Evolutionary conservation across 2,329 filamentous ascomycete species (phyloP), one percentile per base, ranked within the genome.

Genomic region (Penicillium oxalicum): DNA sequence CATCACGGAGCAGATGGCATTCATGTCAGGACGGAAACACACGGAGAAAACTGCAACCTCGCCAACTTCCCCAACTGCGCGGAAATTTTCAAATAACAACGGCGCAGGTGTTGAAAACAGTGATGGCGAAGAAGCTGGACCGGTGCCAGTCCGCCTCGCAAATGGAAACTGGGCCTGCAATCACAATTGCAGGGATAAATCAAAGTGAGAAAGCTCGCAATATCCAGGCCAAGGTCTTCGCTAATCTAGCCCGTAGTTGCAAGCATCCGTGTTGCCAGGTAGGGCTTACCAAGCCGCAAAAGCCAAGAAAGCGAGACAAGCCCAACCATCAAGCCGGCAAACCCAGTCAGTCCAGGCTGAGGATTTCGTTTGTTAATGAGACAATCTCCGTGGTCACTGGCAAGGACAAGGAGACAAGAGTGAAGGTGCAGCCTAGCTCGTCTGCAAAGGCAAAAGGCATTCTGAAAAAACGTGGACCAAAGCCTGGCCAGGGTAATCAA

Each of bases 151-250:
- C 1, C 77, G 75, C 56, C 76, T 90, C 52, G 67, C 74, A 0
- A 91, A 87, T 60, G 87, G 86, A 0, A 87, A 78, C 60, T 91
- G 84, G 81, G 77, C 77, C 33, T 91, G 87, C 67, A 85, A 85
- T 49, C 87, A 91, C 61, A 67, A 67, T 13, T 91, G 87, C 70
- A 81, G 78, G 57, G 74, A 84, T 55, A 82, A 79, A 56, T 70
- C 64, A 35, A 68, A 62, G 70, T 74, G 59, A 48, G 56, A 4
- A 11, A 9, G 7, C 4, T 41, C 5, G 8, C 4, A 1, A 12
- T 4, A 9, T 3, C 3, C 18, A 18, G 5, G 2, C 13, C 25
- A 3, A 1, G 3, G 36, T 38, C 11, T 47, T 61, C 61, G 70
- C 70, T 55, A 26, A 58, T 1, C 67, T 65, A 50, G 18, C 18